Evolutionary conservation across 2,329 filamentous ascomycete species (phyloP).

Genomic region (Nemania serpens): DNA sequence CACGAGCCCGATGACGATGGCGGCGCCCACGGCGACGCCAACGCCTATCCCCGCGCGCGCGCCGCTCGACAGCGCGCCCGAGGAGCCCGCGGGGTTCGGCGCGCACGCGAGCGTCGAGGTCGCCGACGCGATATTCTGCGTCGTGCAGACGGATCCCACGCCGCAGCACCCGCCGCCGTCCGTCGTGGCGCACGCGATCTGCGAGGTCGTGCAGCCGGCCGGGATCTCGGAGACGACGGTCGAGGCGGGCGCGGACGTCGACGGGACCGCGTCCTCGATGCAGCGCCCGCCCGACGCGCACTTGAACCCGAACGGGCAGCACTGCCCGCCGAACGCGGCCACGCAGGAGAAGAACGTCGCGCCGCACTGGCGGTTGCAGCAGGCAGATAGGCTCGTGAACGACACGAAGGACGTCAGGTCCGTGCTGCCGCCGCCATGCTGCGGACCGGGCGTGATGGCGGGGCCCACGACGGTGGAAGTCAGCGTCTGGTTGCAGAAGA

Average conservation of each 20-base stretch:
- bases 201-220: conserved; percentile 51
- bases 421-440: too few relatives aligned
- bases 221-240: conserved; percentile 44
- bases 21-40: conserved; percentile 53
- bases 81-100: conserved; percentile 36
- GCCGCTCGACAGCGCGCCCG: conserved; percentile 48
- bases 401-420: conserved; percentile 8
- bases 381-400: conserved; percentile 16
- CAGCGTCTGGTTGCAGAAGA: conserved; percentile 31
- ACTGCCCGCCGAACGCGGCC: conserved; percentile 50
- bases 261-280: conserved; percentile 31
- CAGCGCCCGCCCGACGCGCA: conserved; percentile 49
- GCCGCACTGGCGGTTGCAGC: conserved; percentile 36
- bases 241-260: conserved; percentile 30
- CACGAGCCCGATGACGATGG: conserved; percentile 48
- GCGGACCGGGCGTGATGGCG: too few relatives aligned
- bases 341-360: conserved; percentile 51
- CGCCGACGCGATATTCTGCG: conserved; percentile 46
- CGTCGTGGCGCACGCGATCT: conserved; percentile 48
- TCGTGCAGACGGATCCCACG: conserved; percentile 42
- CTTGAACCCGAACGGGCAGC: conserved; percentile 52
- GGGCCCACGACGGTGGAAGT: conserved; percentile 13
- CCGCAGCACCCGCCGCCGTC: conserved; percentile 56
- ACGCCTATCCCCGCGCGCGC: conserved; percentile 63
- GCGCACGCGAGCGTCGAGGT: conserved; percentile 42